These are phyloP conservation scores for Fusarium nurragi DNA, from an alignment of 2,329 filamentous ascomycete species.

Conservation along the genomic window DNA sequence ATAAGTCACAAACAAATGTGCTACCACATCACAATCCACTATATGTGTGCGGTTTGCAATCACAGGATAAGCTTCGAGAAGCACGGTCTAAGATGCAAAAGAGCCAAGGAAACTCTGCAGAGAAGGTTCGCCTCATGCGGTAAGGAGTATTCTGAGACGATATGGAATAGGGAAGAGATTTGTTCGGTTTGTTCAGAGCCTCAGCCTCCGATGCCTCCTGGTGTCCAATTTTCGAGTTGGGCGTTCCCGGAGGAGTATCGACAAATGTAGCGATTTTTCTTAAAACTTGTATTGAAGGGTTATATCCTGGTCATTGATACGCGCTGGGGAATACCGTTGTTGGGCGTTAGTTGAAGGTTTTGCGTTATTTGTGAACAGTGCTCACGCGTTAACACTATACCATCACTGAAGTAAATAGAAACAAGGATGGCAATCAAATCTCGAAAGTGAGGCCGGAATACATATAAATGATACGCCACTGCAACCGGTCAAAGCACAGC, in stretches of 20 bases:
- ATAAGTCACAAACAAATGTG: background rate
- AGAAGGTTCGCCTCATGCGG: background rate
- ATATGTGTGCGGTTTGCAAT: background rate
- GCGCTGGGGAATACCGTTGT: too few relatives aligned
- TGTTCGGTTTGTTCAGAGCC: background rate
- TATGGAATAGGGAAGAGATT: background rate
- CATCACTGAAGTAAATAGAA: too few relatives aligned
- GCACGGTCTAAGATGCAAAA: background rate
- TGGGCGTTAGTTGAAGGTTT: too few relatives aligned
- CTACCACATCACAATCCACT: slow-evolving; percentile 1
- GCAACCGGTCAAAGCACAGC: too few relatives aligned
- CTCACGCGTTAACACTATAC: too few relatives aligned
- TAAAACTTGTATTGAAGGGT: background rate
- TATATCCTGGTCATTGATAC: background rate
- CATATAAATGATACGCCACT: too few relatives aligned
- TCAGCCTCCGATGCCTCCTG: background rate
- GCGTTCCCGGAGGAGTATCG: background rate
- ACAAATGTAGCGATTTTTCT: background rate
- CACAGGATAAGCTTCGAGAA: background rate
- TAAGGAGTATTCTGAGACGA: background rate
- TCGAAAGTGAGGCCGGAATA: too few relatives aligned
- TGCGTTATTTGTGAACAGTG: too few relatives aligned
- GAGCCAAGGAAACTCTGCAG: background rate
- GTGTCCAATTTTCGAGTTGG: background rate
- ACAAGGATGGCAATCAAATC: too few relatives aligned